Evolutionary conservation across 1,284 basidiomycete genomes (phyloP).

Genomic region (Leccinum ponderosum): DNA sequence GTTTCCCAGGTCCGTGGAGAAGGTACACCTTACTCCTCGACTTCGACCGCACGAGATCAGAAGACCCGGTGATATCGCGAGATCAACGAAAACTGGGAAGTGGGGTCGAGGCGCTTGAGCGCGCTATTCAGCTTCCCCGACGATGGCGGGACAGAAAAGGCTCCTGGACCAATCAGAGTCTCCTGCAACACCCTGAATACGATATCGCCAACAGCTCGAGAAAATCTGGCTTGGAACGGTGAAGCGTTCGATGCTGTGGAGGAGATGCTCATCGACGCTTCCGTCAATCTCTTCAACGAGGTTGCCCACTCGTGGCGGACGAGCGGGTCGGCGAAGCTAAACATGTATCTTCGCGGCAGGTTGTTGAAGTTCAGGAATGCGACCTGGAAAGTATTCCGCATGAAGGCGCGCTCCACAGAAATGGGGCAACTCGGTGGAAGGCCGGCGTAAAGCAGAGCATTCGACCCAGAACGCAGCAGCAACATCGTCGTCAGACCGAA

Average conservation of each 20-base stretch:
- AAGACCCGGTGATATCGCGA: constrained; percentile 18
- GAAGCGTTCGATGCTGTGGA: constrained; percentile 35
- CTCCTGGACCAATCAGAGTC: constrained; percentile 58
- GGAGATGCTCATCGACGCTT: constrained; percentile 37
- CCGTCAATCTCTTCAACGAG: constrained; percentile 70
- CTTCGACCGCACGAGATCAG: constrained; percentile 59
- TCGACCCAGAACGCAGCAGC: constrained; percentile 77
- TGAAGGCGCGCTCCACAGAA: constrained; percentile 86
- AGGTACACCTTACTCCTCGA: constrained; percentile 70
- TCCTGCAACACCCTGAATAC: constrained; percentile 85
- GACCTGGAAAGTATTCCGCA: constrained; percentile 92
- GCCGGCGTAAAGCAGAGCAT: constrained; percentile 78
- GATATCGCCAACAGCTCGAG: constrained; percentile 67
- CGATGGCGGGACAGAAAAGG: constrained; percentile 24
- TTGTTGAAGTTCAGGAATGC: constrained; percentile 76
- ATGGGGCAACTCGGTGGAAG: constrained; percentile 77
- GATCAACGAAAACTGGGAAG: constrained; percentile 27
- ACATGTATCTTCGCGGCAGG: constrained; percentile 85
- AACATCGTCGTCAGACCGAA: constrained; percentile 83
- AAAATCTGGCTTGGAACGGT: constrained; percentile 46
- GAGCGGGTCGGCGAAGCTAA: constrained; percentile 80
- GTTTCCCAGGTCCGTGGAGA: constrained; percentile 56
- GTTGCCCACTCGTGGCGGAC: constrained; percentile 75
- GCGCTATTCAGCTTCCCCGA: constrained; percentile 23
- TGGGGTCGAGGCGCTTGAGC: constrained; percentile 30